Evolutionary conservation across 2,329 filamentous ascomycete species (phyloP).

Genomic region (Apiospora hydei): DNA sequence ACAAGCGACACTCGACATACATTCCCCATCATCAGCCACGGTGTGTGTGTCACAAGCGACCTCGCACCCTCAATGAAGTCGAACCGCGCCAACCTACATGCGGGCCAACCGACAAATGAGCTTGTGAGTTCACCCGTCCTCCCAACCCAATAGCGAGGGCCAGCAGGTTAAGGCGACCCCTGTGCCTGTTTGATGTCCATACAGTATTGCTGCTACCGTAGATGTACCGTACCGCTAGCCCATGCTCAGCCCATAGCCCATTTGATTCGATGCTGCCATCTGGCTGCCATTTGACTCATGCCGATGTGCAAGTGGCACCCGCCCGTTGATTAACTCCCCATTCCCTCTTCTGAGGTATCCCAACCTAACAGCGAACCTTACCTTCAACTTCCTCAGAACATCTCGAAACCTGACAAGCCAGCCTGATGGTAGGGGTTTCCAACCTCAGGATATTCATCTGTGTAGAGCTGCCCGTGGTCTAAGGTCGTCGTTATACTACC

Average conservation of each 20-base stretch:
- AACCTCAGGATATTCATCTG: background rate
- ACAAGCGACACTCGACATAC: slow-evolving; percentile 6
- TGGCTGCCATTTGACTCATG: slow-evolving; percentile 21
- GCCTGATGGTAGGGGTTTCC: slow-evolving; percentile 14
- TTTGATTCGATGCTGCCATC: slow-evolving; percentile 17
- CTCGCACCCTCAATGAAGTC: background rate
- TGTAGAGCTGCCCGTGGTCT: slow-evolving; percentile 16
- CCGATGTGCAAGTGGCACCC: slow-evolving; percentile 16
- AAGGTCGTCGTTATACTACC: background rate
- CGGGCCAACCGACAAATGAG: slow-evolving; percentile 20
- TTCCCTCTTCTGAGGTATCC: slow-evolving; percentile 15
- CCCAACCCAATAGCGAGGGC: slow-evolving; percentile 16
- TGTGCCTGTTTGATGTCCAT: slow-evolving; percentile 17
- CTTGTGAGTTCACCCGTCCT: slow-evolving; percentile 2
- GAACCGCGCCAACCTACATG: slow-evolving; percentile 19
- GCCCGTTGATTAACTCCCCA: slow-evolving; percentile 18
- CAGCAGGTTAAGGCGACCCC: slow-evolving; percentile 13
- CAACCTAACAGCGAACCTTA: background rate
- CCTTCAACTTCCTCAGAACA: slow-evolving; percentile 14
- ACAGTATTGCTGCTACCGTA: background rate
- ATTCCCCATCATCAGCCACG: slow-evolving; percentile 13
- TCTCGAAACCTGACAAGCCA: background rate
- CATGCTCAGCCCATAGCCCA: background rate
- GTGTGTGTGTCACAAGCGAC: slow-evolving; percentile 17
- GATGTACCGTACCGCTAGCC: background rate